Base-by-base conservation (phyloP, 768 basidiomycete species). In the Leucosporidium scottii region DNA sequence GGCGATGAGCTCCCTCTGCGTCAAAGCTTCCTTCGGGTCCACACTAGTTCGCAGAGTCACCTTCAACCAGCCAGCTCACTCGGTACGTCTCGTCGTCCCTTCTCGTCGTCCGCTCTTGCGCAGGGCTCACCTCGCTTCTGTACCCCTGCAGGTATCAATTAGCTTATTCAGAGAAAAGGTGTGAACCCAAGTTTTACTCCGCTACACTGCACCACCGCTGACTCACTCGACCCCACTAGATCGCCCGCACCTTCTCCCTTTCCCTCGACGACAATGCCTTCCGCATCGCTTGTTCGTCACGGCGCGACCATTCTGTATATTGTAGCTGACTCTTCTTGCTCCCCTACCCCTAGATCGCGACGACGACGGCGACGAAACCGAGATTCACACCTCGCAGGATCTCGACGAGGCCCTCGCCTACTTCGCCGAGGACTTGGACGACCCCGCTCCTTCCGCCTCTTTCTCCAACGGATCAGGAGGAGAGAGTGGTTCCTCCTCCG, bases 131-230 rank as follows among this genome's bases (percentile, higher is more conserved):
- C 58, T 10, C 8, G 3, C 21, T 21, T 49, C 28, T 27, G 4
- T 7, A 23, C n/a, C 27, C 18, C 23, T 39, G 12, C 49, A 61
- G 59, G 47, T 61, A 5, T 30, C 28, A 48, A 50, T 23, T 21
- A 39, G 31, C 6, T 48, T 50, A 10, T 61, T 61, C 48, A 61
- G 34, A 23, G 48, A 49, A 23, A 61, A 61, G 59, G 59, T 61
- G 0, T 10, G 28, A 4, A 13, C 7, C 17, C 18, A 17, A 9
- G 1, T 21, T 5, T 4, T 15, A 21, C 28, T 48, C n/a, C 23
- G 13, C 15, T 31, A 15, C 39, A 44, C 25, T 25, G 3, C 8
- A 15, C 27, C 3, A 13, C 27, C 25, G 17, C 44, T 17, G 4
- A 17, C 49, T 5, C 17, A 5, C 21, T 6, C 57, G 15, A 5